A percentile compares a stretch with the other conserved stretches of the same genome.
These are phyloP conservation scores for Pythium inflatum DNA, from an alignment of 352 stramenopile species.

Conservation along the genomic window DNA sequence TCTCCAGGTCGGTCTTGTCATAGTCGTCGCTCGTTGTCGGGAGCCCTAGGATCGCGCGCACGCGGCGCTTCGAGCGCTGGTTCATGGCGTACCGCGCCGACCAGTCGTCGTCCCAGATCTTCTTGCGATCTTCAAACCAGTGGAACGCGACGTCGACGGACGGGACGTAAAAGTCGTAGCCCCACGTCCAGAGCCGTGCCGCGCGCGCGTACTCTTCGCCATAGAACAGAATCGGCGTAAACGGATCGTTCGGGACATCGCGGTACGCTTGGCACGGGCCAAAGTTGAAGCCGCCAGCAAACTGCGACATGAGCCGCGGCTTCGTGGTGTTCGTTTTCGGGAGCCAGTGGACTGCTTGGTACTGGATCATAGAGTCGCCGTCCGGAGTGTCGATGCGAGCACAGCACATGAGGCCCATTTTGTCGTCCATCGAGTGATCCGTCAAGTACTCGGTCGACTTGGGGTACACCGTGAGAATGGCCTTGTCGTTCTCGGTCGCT, in stretches of 20 bases:
- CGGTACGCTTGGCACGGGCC: slow-evolving; percentile 60
- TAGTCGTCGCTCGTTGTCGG: slow-evolving; percentile 68
- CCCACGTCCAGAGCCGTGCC: slow-evolving; percentile 71
- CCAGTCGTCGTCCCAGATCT: slow-evolving; percentile 82
- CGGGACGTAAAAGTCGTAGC: slow-evolving; percentile 82
- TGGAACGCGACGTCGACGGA: slow-evolving; percentile 73
- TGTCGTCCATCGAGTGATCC: slow-evolving; percentile 48
- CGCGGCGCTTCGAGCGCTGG: slow-evolving; percentile 66
- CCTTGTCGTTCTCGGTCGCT: slow-evolving; percentile 82
- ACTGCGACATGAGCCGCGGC: slow-evolving; percentile 79
- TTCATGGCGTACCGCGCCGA: slow-evolving; percentile 59
- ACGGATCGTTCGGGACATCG: slow-evolving; percentile 74
- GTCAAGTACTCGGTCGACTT: slow-evolving; percentile 62
- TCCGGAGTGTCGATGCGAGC: slow-evolving; percentile 76
- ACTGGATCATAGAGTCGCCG: slow-evolving; percentile 71
- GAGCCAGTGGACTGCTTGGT: slow-evolving; percentile 56
- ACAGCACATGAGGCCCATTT: slow-evolving; percentile 76
- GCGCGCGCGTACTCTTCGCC: slow-evolving; percentile 80
- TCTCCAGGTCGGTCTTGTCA: slow-evolving; percentile 68
- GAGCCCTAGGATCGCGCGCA: slow-evolving; percentile 59
- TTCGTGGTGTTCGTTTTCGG: slow-evolving; percentile 69
- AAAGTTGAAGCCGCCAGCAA: slow-evolving; percentile 82
- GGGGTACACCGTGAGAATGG: slow-evolving; percentile 79
- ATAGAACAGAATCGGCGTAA: slow-evolving; percentile 77
- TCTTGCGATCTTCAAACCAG: slow-evolving; percentile 75